phyloP scores from a whole-genome alignment of 2,329 filamentous ascomycete species.

The Nemania sp. region DNA sequence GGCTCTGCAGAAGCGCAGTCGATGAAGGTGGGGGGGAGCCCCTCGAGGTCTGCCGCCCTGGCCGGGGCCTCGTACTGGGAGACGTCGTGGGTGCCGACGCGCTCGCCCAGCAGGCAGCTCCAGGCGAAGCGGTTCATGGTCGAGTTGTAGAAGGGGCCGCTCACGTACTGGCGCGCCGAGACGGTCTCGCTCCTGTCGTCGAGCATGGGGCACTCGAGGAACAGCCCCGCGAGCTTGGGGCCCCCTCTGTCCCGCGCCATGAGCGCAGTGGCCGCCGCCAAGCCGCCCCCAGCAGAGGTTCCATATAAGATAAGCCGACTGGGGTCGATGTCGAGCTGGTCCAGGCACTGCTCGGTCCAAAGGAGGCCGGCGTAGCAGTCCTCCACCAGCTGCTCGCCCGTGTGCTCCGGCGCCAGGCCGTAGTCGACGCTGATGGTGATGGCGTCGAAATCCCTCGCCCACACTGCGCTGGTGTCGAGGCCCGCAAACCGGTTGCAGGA shows the following conservation, averaged over 20 bases:
- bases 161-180: constrained; percentile 49
- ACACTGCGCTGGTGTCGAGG: constrained; percentile 49
- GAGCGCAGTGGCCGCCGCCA: constrained; percentile 66
- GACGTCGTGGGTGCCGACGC: constrained; percentile 46
- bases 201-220: constrained; percentile 58
- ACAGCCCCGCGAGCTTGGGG: constrained; percentile 53
- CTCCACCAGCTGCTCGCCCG: constrained; percentile 46
- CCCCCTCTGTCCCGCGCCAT: constrained; percentile 57
- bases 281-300: constrained; percentile 67
- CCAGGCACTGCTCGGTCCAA: constrained; percentile 50
- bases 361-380: constrained; percentile 56
- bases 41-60: constrained; percentile 47
- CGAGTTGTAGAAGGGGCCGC: constrained; percentile 50
- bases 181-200: constrained; percentile 53
- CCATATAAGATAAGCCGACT: constrained; percentile 66
- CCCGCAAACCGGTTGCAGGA: constrained; percentile 50
- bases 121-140: constrained; percentile 49
- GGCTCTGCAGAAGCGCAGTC: constrained; percentile 52
- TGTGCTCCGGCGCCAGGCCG: constrained; percentile 50
- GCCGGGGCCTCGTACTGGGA: constrained; percentile 50
- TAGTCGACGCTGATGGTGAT: constrained; percentile 52
- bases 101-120: constrained; percentile 50
- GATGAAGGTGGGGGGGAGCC: constrained; percentile 52
- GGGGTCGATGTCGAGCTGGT: constrained; percentile 56
- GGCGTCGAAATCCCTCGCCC: constrained; percentile 49